Evolutionary conservation across 441 rosid genomes (phyloP), one percentile per base, ranked within the genome.

Genomic region (Viola pubescens): DNA sequence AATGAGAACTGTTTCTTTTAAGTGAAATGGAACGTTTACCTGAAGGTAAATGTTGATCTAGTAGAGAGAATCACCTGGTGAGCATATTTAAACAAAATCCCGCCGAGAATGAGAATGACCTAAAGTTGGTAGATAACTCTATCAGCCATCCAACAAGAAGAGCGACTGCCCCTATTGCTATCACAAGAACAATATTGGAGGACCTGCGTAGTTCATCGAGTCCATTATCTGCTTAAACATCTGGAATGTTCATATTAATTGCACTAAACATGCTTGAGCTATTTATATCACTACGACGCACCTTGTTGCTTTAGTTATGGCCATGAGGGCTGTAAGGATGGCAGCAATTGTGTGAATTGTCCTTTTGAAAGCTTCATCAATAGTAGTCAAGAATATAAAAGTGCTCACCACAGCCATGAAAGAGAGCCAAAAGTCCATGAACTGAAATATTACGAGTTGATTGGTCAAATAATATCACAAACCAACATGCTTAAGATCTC

Each of bases 341-440:
- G 95, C 91, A 41, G 85, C 97, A 61, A 69, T 89, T n/a, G 95
- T 83, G 77, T 90, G 97, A 55, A 90, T 82, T 60, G 96, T 71
- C 79, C 96, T 75, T 72, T 94, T 90, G 57, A 76, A 72, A 46
- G 73, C 77, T 83, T 94, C 98, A 74, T 72, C 69, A 51, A 81
- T 78, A 3, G 89, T 83, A 64, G 97, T 76, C 55, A 89, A 71
- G 87, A 86, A 84, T 47, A 94, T 78, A 52, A 94, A 89, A 14
- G 96, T 94, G 79, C 92, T 86, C 68, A 88, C 84, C 14, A 92
- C 96, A 40, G 96, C 98, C 96, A 92, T 88, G 83, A 92, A 92
- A 51, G 98, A 92, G 61, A 89, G 96, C 98, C 98, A 92, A 64
- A 92, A 92, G 79, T 89, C 98, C 98, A 92, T 83, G 79, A 92